phyloP scores from a whole-genome alignment of 164 flowering plant genomes.

The Vitis rupestris region DNA sequence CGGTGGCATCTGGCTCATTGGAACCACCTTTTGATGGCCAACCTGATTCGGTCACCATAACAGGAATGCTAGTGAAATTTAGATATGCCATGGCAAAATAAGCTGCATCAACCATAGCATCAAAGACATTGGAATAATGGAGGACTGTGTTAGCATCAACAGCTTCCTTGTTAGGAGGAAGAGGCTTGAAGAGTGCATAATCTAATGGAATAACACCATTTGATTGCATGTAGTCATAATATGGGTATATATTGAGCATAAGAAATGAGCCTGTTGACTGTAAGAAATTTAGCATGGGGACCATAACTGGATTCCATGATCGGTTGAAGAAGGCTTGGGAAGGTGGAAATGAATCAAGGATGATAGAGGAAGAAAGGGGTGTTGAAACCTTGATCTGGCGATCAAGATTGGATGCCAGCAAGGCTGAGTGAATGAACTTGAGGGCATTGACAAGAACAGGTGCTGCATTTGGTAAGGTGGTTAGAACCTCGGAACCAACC shows the following conservation, averaged over 20 bases:
- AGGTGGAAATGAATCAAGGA: conserved; percentile 79
- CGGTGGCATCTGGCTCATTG: conserved; percentile 66
- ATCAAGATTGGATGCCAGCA: conserved; percentile 71
- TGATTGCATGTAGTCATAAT: conserved; percentile 66
- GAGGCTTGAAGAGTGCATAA: conserved; percentile 71
- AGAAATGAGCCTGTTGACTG: conserved; percentile 57
- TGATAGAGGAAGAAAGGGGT: conserved; percentile 54
- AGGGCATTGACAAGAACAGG: conserved; percentile 57
- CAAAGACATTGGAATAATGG: conserved; percentile 75
- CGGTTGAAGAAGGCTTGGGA: conserved; percentile 76
- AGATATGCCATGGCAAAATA: conserved; percentile 65
- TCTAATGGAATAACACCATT: conserved; percentile 72
- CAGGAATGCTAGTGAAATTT: conserved; percentile 65
- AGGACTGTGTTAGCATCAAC: conserved; percentile 78
- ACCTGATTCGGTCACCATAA: conserved; percentile 72
- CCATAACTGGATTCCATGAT: conserved; percentile 50
- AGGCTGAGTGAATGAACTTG: conserved; percentile 65
- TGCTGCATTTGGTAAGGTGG: conserved; percentile 65
- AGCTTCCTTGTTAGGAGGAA: conserved; percentile 66
- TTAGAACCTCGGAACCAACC: conserved; percentile 71
- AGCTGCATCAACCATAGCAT: conserved; percentile 73
- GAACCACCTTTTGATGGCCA: conserved; percentile 85
- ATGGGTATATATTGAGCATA: conserved; percentile 75
- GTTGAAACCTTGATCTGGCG: conserved; percentile 62
- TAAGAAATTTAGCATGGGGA: conserved; percentile 62